phyloP scores from a whole-genome alignment of 2,329 filamentous ascomycete genomes.

The Scedosporium boydii region DNA sequence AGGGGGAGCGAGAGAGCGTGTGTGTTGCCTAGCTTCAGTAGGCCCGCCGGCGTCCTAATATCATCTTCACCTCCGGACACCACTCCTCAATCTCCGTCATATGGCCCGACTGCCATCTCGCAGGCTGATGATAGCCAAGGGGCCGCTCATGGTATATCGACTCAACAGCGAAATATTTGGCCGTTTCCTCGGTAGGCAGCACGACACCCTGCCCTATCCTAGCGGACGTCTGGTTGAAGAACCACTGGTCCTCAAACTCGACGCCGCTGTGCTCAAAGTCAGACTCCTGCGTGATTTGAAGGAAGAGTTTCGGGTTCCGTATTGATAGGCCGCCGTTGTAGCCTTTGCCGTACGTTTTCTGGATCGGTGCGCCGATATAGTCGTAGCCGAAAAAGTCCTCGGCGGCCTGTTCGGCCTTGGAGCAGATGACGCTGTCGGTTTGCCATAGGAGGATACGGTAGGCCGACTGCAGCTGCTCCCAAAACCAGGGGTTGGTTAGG shows the following conservation, averaged over 20 bases:
- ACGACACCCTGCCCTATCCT: constrained; percentile 8
- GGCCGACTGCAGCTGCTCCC: constrained; percentile 24
- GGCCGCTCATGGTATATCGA: neutral
- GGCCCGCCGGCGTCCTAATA: neutral
- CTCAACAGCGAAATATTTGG: constrained; percentile 19
- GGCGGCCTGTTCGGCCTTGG: constrained; percentile 15
- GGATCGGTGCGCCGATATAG: constrained; percentile 21
- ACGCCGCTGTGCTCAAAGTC: constrained; percentile 13
- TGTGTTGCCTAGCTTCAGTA: neutral
- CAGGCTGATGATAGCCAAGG: neutral
- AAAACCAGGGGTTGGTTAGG: constrained; percentile 24
- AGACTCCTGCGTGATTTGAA: constrained; percentile 12
- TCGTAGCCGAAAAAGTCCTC: constrained; percentile 27
- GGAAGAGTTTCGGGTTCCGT: constrained; percentile 17
- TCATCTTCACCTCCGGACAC: neutral
- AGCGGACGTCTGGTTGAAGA: constrained; percentile 17
- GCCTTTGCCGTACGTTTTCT: constrained; percentile 11
- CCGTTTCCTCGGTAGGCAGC: constrained; percentile 17
- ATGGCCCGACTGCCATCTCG: neutral
- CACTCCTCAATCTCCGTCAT: neutral
- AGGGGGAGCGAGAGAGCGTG: too few relatives aligned
- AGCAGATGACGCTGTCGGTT: constrained; percentile 27
- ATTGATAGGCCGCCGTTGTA: constrained; percentile 24
- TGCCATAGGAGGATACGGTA: constrained; percentile 27
- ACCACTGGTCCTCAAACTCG: constrained; percentile 23